Evolutionary conservation across 169 alveolate genomes (phyloP).

Genomic region (Plasmodium knowlesi): DNA sequence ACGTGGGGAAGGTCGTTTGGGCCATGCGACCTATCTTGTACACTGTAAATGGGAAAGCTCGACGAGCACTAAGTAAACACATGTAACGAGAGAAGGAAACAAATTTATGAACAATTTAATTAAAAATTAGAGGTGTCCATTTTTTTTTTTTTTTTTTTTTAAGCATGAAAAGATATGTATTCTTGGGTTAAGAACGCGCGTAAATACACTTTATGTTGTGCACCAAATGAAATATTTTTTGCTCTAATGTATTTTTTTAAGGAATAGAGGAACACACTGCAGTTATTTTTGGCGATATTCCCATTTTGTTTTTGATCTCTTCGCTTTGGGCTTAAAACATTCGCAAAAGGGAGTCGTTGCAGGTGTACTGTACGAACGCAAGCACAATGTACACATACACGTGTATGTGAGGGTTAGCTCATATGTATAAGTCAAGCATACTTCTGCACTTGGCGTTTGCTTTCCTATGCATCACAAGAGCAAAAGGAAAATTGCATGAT

Average conservation of each 20-base stretch:
- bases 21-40: background rate
- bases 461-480: background rate
- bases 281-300: background rate
- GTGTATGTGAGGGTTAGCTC: background rate
- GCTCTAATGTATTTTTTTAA: background rate
- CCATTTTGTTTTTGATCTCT: background rate
- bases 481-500: background rate
- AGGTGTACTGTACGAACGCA: background rate
- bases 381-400: background rate
- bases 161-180: background rate
- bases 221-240: background rate
- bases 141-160: slow-evolving; percentile 15
- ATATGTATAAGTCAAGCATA: background rate
- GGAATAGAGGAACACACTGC: background rate
- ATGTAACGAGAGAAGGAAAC: slow-evolving; percentile 7
- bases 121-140: slow-evolving; percentile 18
- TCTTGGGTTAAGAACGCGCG: background rate
- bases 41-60: background rate
- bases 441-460: background rate
- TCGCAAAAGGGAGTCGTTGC: background rate
- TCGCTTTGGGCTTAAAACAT: background rate
- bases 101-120: slow-evolving; percentile 16
- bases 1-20: background rate
- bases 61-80: background rate
- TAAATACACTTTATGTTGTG: background rate